Base-by-base conservation (phyloP, 2,329 filamentous ascomycete species). In the Juglanconis juglandina region DNA sequence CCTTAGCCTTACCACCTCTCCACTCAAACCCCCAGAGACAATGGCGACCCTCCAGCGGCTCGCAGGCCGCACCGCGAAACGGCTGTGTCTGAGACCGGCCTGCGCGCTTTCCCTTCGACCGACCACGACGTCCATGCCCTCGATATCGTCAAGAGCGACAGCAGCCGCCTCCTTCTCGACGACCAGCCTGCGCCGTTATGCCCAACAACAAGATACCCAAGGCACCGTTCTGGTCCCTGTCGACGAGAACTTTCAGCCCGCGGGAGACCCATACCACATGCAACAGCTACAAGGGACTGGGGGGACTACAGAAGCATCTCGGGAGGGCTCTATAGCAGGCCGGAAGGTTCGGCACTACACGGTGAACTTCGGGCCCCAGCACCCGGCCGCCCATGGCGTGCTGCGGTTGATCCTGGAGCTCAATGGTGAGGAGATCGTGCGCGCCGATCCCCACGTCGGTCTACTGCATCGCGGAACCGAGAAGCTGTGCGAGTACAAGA, bases 401-500 rank as follows among this genome's bases (percentile, higher is more conserved):
- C 80, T 99, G 78, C 92, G 95, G 58, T 79, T 99, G 79, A 99
- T 99, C 81, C 86, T 99, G 70, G 95, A 99, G 77, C 85, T 99
- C 74, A 97, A 92, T 77, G 95, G 95, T 75, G 95, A 99, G 81
- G 92, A 97, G 79, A 98, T 99, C 73, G 83, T 99, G 71, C 91
- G 95, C 73, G 90, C 93, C 66, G 95, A 99, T 77, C 95, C 95
- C 51, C 95, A 99, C 79, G 94, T 99, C 70, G 95, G 95, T 61
- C 81, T 99, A 76, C 85, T 99, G 71, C 95, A 99, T 78, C 88
- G 95, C 70, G 95, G 95, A 68, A 99, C 95, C 65, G 95, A 99
- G 84, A 99, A 99, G 85, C 87, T 99, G 79, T 98, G 98, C 79
- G 95, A 99, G 83, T 99, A 99, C 86, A 97, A 96, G 85, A 96